Base-by-base conservation (phyloP, 179 eudicot genomes). In the Sideroxylon spinosum region DNA sequence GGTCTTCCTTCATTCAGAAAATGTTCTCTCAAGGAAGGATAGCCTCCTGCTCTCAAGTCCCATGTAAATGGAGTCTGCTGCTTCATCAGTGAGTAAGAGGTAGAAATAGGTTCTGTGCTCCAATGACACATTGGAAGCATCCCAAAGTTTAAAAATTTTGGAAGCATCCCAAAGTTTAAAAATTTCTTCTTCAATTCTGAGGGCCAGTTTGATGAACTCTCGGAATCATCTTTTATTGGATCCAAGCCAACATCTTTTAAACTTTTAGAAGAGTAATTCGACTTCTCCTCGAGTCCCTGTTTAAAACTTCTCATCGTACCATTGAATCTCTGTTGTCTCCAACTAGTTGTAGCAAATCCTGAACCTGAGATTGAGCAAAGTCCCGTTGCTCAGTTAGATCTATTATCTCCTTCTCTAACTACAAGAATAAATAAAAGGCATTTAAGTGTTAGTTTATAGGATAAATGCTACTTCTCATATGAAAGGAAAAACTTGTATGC, bases 391-490 rank as follows among this genome's bases (percentile, higher is more conserved):
- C 77, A 61, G 85, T 90, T 59, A 95, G 82, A 80, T 91, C 93
- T 77, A 88, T 87, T 71, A 91, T 82, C 86, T 93, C 92, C 85
- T 89, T 95, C 86, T 91, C 97, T 91, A 95, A 88, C 98, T 95
- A 87, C 61, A 80, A 50, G 57, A 69, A 71, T 56, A 17, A 63
- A 37, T 37, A 71, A 26, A 4, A 62, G 63, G 28, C 63, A 53
- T 63, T 20, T 29, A 67, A 37, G 48, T 55, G 65, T 37, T 49
- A 22, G 53, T 7, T 32, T 11, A 50, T 13, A 61, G 12, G 29
- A 37, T 13, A 61, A 28, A n/a, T 29, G 44, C 68, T 61, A 12
- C 56, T 75, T 44, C 37, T 44, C 29, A 16, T 10, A 13, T 69
- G 73, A 69, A 49, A 14, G 55, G 44, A 14, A 25, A 63, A 75